A percentile compares a stretch with the other conserved stretches of the same genome.
Conservation (phyloP, 345 rosid species). For the Cardiospermum halicacabum region DNA sequence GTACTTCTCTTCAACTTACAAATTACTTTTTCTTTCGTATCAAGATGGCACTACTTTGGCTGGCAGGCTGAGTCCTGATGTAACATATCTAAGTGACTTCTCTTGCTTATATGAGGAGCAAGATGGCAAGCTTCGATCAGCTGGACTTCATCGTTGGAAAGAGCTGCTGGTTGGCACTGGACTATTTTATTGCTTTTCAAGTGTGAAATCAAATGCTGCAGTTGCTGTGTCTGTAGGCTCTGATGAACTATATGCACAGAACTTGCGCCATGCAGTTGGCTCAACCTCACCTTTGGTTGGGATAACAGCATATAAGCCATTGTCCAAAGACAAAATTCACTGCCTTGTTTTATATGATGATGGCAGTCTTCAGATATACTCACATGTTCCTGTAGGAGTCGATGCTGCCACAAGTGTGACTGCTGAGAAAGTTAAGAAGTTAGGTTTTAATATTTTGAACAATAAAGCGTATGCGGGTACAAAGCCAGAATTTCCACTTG, state of each 20-base stretch:
- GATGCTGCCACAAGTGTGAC: conserved; percentile 61
- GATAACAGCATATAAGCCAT: conserved; percentile 84
- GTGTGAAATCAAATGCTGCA: conserved; percentile 68
- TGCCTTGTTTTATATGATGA: conserved; percentile 96
- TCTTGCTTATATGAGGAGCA: conserved; percentile 76
- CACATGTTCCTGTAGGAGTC: conserved; percentile 53
- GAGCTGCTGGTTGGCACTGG: conserved; percentile 78
- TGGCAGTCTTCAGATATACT: conserved; percentile 97
- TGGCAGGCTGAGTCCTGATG: conserved; percentile 67
- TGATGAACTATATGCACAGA: conserved; percentile 69
- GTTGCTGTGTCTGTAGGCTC: conserved; percentile 58
- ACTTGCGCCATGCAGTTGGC: conserved; percentile 70
- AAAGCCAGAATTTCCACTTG: conserved; percentile 92
- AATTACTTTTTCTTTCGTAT: conserved; percentile 74
- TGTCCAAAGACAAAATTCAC: conserved; percentile 86
- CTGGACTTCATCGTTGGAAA: conserved; percentile 90
- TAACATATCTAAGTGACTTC: conserved; percentile 56
- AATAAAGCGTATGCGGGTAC: conserved; percentile 74
- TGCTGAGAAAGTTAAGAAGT: conserved; percentile 76
- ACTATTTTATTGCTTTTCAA: conserved; percentile 75
- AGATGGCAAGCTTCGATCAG: conserved; percentile 62
- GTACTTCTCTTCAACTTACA: conserved; percentile 72
- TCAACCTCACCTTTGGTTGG: conserved; percentile 88
- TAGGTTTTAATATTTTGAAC: conserved; percentile 81
- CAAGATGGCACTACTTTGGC: conserved; percentile 82